Evolutionary conservation across 306 rosid genomes (phyloP).

Genomic region (Echinosophora koreensis): DNA sequence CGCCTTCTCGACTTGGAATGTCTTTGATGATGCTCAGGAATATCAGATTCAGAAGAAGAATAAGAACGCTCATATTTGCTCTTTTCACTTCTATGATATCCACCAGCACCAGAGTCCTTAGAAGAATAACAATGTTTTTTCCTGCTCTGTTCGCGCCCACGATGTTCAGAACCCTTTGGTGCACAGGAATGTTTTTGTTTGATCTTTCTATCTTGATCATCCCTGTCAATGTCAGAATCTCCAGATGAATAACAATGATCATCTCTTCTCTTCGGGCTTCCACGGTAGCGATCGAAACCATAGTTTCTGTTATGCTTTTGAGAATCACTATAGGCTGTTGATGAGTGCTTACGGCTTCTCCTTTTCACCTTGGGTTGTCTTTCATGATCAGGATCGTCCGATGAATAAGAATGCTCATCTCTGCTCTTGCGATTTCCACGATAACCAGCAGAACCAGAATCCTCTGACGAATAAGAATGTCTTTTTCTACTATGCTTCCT

Average conservation of each 20-base stretch:
- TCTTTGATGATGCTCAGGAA: conserved; percentile 40
- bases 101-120: conserved; percentile 38
- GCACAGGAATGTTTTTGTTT: conserved; percentile 19
- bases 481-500: conserved; percentile 43
- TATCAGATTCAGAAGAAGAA: conserved; percentile 40
- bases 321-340: conserved; percentile 37
- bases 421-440: conserved; percentile 36
- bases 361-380: conserved; percentile 43
- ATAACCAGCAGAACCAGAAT: conserved; percentile 45
- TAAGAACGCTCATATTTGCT: conserved; percentile 37
- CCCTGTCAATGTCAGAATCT: conserved; percentile 45
- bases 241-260: conserved; percentile 44
- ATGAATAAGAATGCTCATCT: conserved; percentile 39
- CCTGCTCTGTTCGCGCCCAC: conserved; percentile 45
- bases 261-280: conserved; percentile 41
- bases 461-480: conserved; percentile 42
- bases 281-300: conserved; percentile 40
- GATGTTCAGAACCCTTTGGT: conserved; percentile 24
- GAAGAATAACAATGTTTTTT: conserved; percentile 34
- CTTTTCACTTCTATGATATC: conserved; percentile 41
- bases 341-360: conserved; percentile 45
- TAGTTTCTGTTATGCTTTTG: conserved; percentile 48
- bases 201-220: conserved; percentile 42
- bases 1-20: conserved; percentile 42
- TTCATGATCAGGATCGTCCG: conserved; percentile 43